Conservation (phyloP, 768 basidiomycete genomes). For the Phlebiopsis flavidoalba region DNA sequence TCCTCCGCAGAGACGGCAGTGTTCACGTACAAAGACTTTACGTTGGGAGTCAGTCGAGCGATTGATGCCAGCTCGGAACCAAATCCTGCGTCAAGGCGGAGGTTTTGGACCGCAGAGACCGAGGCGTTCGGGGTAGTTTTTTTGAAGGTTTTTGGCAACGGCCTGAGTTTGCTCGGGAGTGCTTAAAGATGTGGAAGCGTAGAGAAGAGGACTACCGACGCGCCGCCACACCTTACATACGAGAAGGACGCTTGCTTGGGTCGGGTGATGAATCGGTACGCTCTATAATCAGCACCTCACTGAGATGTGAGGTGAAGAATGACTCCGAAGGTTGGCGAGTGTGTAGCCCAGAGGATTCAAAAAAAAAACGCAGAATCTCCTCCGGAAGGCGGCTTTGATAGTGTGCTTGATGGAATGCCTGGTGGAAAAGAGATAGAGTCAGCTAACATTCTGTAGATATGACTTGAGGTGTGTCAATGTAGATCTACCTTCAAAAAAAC, state of each 20-base stretch:
- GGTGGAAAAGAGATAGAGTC: too few relatives aligned
- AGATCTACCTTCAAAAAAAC: too few relatives aligned
- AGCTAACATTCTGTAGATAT: too few relatives aligned
- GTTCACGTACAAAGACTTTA: background rate
- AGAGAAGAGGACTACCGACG: background rate
- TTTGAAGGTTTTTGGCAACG: background rate
- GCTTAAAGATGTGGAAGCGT: background rate
- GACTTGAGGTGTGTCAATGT: too few relatives aligned
- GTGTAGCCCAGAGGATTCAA: background rate
- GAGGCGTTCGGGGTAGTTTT: background rate
- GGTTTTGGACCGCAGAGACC: background rate
- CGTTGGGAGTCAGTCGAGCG: background rate
- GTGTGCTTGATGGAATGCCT: too few relatives aligned
- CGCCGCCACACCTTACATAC: background rate
- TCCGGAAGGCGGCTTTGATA: background rate
- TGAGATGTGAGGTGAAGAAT: background rate
- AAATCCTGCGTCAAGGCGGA: background rate
- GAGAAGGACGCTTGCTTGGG: background rate
- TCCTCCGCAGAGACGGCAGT: background rate
- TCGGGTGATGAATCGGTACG: background rate
- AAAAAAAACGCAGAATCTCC: background rate
- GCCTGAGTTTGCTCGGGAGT: background rate
- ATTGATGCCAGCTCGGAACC: background rate
- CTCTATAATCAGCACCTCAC: background rate
- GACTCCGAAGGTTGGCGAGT: background rate